phyloP scores from a whole-genome alignment of 805 yeast species.

The Candida glaebosa region DNA sequence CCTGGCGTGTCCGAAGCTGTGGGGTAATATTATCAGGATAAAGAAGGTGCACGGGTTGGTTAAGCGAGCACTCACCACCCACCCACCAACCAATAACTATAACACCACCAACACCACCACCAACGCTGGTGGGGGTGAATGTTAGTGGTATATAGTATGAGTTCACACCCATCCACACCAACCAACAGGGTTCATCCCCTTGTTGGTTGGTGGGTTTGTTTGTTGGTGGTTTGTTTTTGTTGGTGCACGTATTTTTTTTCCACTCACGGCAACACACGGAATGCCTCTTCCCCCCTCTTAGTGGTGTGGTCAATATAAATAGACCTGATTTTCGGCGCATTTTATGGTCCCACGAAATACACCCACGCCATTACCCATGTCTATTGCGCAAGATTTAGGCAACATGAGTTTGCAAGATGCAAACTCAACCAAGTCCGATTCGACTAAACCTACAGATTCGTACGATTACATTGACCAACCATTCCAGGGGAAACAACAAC shows the following conservation, averaged over 20 bases:
- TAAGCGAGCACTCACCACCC: background rate
- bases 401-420: constrained; percentile 21
- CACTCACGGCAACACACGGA: constrained; percentile 1
- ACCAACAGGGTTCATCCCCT: too few relatives aligned
- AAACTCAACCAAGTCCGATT: constrained; percentile 21
- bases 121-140: background rate
- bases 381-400: constrained; percentile 1
- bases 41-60: background rate
- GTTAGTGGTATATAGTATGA: background rate
- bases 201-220: too few relatives aligned
- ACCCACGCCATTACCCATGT: background rate
- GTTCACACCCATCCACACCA: background rate
- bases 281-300: constrained; percentile 2
- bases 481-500: constrained; percentile 77
- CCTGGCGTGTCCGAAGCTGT: background rate
- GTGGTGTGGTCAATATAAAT: background rate
- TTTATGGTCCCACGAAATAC: background rate
- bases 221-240: background rate
- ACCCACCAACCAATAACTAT: background rate
- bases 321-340: background rate
- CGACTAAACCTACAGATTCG: constrained; percentile 28
- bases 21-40: constrained; percentile 1
- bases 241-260: background rate
- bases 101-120: background rate
- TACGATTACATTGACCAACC: constrained; percentile 72